Base-by-base conservation (phyloP, 257 asterid species). In the Schizonepeta tenuifolia region DNA sequence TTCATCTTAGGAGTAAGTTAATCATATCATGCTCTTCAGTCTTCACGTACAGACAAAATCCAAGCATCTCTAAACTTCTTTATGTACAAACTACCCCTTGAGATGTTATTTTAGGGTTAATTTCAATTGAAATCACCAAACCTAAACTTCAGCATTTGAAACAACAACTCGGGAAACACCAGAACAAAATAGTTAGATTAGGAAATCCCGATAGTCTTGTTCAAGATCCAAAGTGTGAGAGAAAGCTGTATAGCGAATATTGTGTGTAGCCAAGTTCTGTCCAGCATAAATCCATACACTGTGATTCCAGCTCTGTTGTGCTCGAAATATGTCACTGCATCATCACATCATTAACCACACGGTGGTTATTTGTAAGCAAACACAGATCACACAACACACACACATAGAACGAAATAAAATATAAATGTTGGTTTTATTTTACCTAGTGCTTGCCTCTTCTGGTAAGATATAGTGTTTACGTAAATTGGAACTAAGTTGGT, bases 381-480 rank as follows among this genome's bases (percentile, higher is more conserved):
- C 36, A 31, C 36, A 4, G 3, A 0, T 3, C 33, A 28, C 33
- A 28, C 33, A n/a, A 28, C 36, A 31, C 36, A 31, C 7, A 31
- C 3, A 31, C 5, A 5, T 31, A 31, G 7, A 31, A 4, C 7
- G 7, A 31, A 31, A 31, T n/a, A 31, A 31, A 36, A 1, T 36
- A 36, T 6, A 17, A 2, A 7, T n/a, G 0, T 47, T 40, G 44
- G 12, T 40, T 40, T 38, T 38, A 38, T 11, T 50, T 81, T 55
- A 91, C 98, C 96, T 46, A 93, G 81, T 8, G 98, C 98, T 84
- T 93, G 98, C 73, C 98, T 85, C 81, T 84, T 89, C 79, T 93
- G 98, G 78, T 89, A 93, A 31, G 96, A 88, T 38, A 91, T 24
- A 2, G 96, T 82, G 26, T 84, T 82, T 0, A 80, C 77, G 43